Evolutionary conservation across 2,329 filamentous ascomycete species (phyloP).

Genomic region (Colletotrichum cordylinicola): DNA sequence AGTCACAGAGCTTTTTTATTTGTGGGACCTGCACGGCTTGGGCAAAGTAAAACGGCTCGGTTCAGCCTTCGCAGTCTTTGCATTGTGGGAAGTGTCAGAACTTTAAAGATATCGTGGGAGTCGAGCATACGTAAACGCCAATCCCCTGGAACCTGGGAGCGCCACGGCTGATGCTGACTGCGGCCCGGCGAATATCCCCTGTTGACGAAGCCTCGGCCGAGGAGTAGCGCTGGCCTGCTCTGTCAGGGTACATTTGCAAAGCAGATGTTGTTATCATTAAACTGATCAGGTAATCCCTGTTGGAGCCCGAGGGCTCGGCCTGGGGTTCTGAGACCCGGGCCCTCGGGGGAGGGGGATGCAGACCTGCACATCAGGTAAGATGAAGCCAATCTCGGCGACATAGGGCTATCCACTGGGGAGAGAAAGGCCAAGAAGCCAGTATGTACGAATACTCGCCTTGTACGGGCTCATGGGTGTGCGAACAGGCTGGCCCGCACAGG

Average conservation of each 20-base stretch:
- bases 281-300: not conserved
- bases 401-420: not conserved
- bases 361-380: not conserved
- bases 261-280: not conserved
- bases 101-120: conserved; percentile 5
- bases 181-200: not conserved
- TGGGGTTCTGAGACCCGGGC: not conserved
- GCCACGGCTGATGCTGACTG: not conserved
- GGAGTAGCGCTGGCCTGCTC: not conserved
- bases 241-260: not conserved
- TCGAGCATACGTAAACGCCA: not conserved
- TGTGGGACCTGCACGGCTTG: not conserved
- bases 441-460: not conserved
- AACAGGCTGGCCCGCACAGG: not conserved
- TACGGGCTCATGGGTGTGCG: not conserved
- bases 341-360: not conserved
- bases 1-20: not conserved
- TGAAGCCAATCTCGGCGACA: not conserved
- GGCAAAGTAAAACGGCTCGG: not conserved
- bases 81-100: conserved; percentile 8
- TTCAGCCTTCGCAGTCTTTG: not conserved
- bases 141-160: not conserved
- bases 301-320: not conserved
- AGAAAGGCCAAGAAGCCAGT: not conserved
- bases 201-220: not conserved